Evolutionary conservation across 2,329 filamentous ascomycete species (phyloP).

Genomic region (Epichloe sylvatica): DNA sequence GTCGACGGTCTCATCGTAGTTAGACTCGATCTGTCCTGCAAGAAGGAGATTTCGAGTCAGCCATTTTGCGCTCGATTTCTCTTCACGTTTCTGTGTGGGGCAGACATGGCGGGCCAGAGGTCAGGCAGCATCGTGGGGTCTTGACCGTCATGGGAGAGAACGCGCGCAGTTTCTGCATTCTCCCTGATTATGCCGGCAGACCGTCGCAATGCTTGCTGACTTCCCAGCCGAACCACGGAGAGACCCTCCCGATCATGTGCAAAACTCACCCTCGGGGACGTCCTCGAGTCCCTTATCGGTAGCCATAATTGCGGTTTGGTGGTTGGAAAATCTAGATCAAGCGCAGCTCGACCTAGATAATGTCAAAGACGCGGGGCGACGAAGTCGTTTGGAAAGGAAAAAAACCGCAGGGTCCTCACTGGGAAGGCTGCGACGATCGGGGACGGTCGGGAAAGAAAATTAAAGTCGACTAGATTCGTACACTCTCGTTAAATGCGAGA

Average conservation of each 20-base stretch:
- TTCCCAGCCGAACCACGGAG: not conserved
- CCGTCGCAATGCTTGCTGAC: not conserved
- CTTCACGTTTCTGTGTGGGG: not conserved
- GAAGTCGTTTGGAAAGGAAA: constrained; percentile 15
- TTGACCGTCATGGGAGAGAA: not conserved
- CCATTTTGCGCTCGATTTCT: not conserved
- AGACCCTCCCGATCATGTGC: not conserved
- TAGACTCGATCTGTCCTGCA: constrained; percentile 96
- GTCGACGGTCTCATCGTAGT: constrained; percentile 99
- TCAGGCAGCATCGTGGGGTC: not conserved
- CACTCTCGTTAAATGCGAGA: constrained; percentile 33
- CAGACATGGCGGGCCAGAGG: not conserved
- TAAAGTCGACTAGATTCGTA: constrained; percentile 31
- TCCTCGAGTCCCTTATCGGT: constrained; percentile 96
- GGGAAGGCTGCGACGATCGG: constrained; percentile 20
- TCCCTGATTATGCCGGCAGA: not conserved
- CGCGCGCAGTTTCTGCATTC: not conserved
- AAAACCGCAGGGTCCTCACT: constrained; percentile 24
- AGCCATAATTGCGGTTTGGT: constrained; percentile 84
- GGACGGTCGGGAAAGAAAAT: constrained; percentile 15
- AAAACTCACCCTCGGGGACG: constrained; percentile 74
- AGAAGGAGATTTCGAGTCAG: constrained; percentile 14
- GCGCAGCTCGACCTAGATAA: constrained; percentile 60
- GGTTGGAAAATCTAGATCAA: constrained; percentile 52
- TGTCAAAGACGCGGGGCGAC: constrained; percentile 28